These are phyloP conservation scores for Cladophialophora bantiana DNA, from an alignment of 2,329 filamentous ascomycete species.

Conservation along the genomic window DNA sequence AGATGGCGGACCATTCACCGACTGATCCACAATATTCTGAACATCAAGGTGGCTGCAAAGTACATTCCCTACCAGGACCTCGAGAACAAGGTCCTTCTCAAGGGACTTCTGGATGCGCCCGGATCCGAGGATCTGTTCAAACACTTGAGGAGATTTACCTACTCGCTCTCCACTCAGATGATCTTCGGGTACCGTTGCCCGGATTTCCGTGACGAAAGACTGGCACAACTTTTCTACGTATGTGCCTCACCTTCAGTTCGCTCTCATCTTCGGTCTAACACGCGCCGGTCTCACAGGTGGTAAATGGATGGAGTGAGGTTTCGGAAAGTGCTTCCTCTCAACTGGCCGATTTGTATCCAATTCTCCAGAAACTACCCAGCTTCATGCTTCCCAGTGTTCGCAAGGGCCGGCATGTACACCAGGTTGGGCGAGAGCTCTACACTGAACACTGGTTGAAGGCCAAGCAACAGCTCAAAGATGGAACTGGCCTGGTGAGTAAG, in stretches of 20 bases:
- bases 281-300: slow-evolving; percentile 14
- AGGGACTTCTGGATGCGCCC: slow-evolving; percentile 22
- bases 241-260: background rate
- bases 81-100: slow-evolving; percentile 34
- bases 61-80: slow-evolving; percentile 38
- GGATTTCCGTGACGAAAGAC: slow-evolving; percentile 25
- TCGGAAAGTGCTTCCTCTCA: slow-evolving; percentile 24
- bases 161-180: slow-evolving; percentile 32
- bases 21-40: slow-evolving; percentile 40
- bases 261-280: too few relatives aligned
- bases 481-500: slow-evolving; percentile 22
- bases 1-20: slow-evolving; percentile 34
- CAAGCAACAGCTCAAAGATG: slow-evolving; percentile 26
- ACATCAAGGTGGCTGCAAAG: slow-evolving; percentile 34
- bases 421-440: slow-evolving; percentile 33
- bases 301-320: slow-evolving; percentile 32
- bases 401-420: slow-evolving; percentile 28
- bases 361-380: slow-evolving; percentile 32
- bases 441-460: slow-evolving; percentile 29
- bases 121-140: slow-evolving; percentile 26
- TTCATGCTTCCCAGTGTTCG: slow-evolving; percentile 30
- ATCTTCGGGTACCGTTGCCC: slow-evolving; percentile 31
- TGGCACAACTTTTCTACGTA: slow-evolving; percentile 27
- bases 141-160: slow-evolving; percentile 31
- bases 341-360: slow-evolving; percentile 34